Evolutionary conservation across 2,329 filamentous ascomycete species (phyloP), one percentile per base, ranked within the genome.

Genomic region (Cyanodermella asteris): DNA sequence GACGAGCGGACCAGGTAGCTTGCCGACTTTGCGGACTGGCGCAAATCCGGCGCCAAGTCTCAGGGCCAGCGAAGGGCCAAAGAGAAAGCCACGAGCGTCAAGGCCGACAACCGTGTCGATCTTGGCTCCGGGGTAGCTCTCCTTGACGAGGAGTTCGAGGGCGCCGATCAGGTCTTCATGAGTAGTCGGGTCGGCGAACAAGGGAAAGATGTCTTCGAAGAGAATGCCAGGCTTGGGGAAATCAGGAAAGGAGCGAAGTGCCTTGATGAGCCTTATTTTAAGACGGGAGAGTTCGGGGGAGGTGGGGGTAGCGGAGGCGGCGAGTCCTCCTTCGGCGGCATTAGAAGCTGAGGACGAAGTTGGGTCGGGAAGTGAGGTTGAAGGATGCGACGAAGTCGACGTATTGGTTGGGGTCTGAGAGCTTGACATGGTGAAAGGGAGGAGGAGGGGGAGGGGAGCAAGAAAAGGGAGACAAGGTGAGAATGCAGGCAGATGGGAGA

Each of bases 131-230:
- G 57, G 51, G 40, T 72, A 72, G 33, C 60, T 59, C 39, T 72
- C 56, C 29, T 63, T 53, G 35, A 91, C 62, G 49, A 91, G 73
- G 33, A 93, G 61, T 51, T 91, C 76, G 38, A 94, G 73, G 24
- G 80, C 78, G 41, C 71, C 66, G 47, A 93, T 59, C 30, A 97
- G 72, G 28, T 68, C 62, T 38, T 64, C 59, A 55, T 93, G 84
- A 32, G 76, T 60, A 25, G 49, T 45, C 28, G 72, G 69, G 44
- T 80, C 64, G 47, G 77, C 70, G 59, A 97, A 94, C 45, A 94
- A 72, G 32, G 87, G 87, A 51, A 97, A 72, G 53, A 97, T 94
- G 48, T 97, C 87, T 57, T 93, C 80, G 53, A 97, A 97, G 42
- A 91, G 63, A 45, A 97, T 84, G 49, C 87, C 84, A 22, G 75